phyloP scores from a whole-genome alignment of 495 filamentous ascomycete species.

The Hypoxylon subgilvum region DNA sequence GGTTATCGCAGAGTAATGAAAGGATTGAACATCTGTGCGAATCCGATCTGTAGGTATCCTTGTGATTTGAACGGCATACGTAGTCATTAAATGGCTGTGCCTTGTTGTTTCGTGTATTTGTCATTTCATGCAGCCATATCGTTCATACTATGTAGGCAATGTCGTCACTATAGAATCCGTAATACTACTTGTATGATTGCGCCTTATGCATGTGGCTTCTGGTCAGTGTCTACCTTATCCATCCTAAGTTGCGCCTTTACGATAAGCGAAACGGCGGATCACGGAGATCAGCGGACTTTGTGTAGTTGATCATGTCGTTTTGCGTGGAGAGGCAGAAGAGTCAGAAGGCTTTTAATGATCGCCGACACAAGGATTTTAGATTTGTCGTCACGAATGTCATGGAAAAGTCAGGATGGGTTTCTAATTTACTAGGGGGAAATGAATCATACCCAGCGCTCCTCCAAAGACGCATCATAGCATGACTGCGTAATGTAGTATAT shows the following conservation, averaged over 20 bases:
- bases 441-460: too few relatives aligned
- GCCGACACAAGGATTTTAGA: neutral
- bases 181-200: too few relatives aligned
- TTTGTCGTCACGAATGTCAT: slow-evolving; percentile 1
- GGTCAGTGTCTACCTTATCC: slow-evolving; percentile 3
- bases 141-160: neutral
- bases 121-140: slow-evolving; percentile 27
- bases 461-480: too few relatives aligned
- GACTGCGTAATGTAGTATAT: too few relatives aligned
- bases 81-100: neutral
- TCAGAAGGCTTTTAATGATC: slow-evolving; percentile 18
- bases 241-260: slow-evolving; percentile 5
- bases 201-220: slow-evolving; percentile 16
- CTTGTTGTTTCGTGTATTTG: slow-evolving; percentile 16
- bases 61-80: slow-evolving; percentile 15
- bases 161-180: slow-evolving; percentile 22
- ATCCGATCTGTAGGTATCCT: slow-evolving; percentile 9
- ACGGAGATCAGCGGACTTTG: slow-evolving; percentile 20
- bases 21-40: neutral
- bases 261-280: slow-evolving; percentile 11
- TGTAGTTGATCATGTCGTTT: neutral
- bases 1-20: neutral
- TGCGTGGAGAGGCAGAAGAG: slow-evolving; percentile 15
- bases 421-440: too few relatives aligned
- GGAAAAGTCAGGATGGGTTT: too few relatives aligned